These are phyloP conservation scores for Coniosporium apollinis DNA, from an alignment of 495 filamentous ascomycete genomes.

Conservation along the genomic window DNA sequence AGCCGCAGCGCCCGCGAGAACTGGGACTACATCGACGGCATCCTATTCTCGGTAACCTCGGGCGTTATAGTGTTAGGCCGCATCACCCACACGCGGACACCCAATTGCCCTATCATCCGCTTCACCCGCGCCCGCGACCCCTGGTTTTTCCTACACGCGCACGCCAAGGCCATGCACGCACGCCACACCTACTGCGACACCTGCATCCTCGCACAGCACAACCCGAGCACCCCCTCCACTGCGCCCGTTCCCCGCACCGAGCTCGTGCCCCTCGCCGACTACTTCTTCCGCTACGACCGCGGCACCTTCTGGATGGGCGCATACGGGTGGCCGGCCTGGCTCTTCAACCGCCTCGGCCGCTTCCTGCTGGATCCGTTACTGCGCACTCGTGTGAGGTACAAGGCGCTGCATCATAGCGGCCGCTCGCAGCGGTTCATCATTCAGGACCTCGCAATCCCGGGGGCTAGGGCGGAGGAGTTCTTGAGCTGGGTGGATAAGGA, in stretches of 20 bases:
- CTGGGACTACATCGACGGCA: slow-evolving; percentile 24
- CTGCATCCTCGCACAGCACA: too few relatives aligned
- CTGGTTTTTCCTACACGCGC: slow-evolving; percentile 18
- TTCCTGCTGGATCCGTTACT: slow-evolving; percentile 46
- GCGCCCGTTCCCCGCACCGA: slow-evolving; percentile 18
- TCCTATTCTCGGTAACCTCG: slow-evolving; percentile 31
- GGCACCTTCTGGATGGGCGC: slow-evolving; percentile 43
- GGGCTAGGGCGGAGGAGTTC: slow-evolving; percentile 30
- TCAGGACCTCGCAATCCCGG: slow-evolving; percentile 40
- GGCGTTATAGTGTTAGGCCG: slow-evolving; percentile 37
- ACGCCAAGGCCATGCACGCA: slow-evolving; percentile 1
- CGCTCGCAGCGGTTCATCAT: slow-evolving; percentile 36
- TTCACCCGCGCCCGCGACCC: slow-evolving; percentile 14
- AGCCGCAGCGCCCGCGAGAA: slow-evolving; percentile 23
- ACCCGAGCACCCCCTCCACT: background rate
- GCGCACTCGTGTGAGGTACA: slow-evolving; percentile 48
- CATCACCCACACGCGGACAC: slow-evolving; percentile 23
- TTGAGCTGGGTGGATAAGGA: slow-evolving; percentile 33
- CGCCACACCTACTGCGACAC: too few relatives aligned
- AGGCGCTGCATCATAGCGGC: slow-evolving; percentile 39
- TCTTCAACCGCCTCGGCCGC: slow-evolving; percentile 37
- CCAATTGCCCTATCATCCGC: slow-evolving; percentile 8
- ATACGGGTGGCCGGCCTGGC: slow-evolving; percentile 34
- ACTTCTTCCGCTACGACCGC: slow-evolving; percentile 45
- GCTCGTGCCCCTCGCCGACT: slow-evolving; percentile 34